A percentile compares a stretch with the other conserved stretches of the same genome.
These are phyloP conservation scores for Umbelopsis sp. DNA, from an alignment of 192 early-diverging fungal species.

Conservation along the genomic window DNA sequence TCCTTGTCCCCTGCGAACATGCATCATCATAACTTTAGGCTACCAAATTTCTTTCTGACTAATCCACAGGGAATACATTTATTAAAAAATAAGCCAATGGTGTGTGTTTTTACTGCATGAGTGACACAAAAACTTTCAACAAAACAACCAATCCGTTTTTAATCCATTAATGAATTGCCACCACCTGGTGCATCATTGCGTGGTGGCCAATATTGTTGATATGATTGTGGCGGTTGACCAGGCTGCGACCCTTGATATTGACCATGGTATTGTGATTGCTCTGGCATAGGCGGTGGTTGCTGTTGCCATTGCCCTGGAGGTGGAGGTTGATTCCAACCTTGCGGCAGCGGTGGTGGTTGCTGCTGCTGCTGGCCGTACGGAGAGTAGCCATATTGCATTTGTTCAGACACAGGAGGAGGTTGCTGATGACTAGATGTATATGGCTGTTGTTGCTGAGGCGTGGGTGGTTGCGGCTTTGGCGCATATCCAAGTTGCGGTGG, in stretches of 20 bases:
- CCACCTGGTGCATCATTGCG: not conserved
- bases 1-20: not conserved
- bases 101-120: not conserved
- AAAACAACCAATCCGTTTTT: not conserved
- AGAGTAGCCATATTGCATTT: conserved; percentile 4
- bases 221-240: not conserved
- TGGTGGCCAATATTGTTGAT: conserved; percentile 9
- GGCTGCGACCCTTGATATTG: not conserved
- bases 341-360: not conserved
- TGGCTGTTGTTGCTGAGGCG: conserved; percentile 26
- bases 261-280: not conserved
- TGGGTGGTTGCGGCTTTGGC: conserved; percentile 25
- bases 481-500: not conserved
- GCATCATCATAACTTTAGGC: not conserved
- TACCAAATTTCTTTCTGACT: too few species aligned
- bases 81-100: not conserved
- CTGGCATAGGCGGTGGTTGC: not conserved
- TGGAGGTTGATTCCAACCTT: conserved; percentile 2
- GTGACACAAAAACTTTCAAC: not conserved
- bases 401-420: not conserved
- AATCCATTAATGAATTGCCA: conserved; percentile 2
- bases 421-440: not conserved
- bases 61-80: too few species aligned
- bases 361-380: not conserved
- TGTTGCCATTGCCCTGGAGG: not conserved